A percentile compares a stretch with the other conserved stretches of the same genome.
phyloP scores from a whole-genome alignment of 1,284 basidiomycete species.

The Omphalotus olearius region DNA sequence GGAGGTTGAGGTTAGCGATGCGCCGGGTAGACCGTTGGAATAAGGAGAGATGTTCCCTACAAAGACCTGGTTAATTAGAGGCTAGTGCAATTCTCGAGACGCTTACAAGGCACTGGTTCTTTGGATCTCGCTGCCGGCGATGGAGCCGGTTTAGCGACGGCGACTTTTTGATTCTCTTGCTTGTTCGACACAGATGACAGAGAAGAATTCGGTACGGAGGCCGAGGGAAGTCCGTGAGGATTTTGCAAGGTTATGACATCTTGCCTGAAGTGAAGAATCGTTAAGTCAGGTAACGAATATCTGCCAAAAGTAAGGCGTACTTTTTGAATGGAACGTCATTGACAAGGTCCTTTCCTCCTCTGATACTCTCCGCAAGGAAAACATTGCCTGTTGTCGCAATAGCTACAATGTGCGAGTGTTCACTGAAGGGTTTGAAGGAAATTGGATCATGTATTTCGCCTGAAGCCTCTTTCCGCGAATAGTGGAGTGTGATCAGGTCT shows the following conservation, averaged over 20 bases:
- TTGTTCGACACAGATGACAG: constrained; percentile 24
- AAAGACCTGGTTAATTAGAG: constrained; percentile 6
- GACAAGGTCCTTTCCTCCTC: constrained; percentile 83
- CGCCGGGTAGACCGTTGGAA: constrained; percentile 87
- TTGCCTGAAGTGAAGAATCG: constrained; percentile 40
- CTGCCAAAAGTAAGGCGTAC: constrained; percentile 33
- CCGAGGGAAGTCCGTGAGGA: constrained; percentile 66
- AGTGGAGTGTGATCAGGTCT: constrained; percentile 87
- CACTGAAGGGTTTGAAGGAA: constrained; percentile 89
- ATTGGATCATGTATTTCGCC: constrained; percentile 89
- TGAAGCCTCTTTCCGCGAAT: constrained; percentile 71
- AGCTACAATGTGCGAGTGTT: constrained; percentile 89
- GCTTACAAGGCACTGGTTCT: constrained; percentile 61
- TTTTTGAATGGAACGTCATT: constrained; percentile 84
- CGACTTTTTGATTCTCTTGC: constrained; percentile 28
- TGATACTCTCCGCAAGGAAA: constrained; percentile 86
- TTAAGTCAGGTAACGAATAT: constrained; percentile 5
- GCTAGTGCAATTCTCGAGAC: constrained; percentile 1
- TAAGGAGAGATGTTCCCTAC: constrained; percentile 90
- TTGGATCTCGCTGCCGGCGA: constrained; percentile 46
- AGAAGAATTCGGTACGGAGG: constrained; percentile 34
- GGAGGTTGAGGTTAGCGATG: constrained; percentile 90
- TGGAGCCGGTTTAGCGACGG: constrained; percentile 29
- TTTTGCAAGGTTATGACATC: constrained; percentile 94
- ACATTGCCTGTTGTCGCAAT: constrained; percentile 91